Percentiles rank a stretch among this genome's conserved stretches.
Evolutionary conservation across 768 basidiomycete genomes (phyloP).

Genomic region (Suillus cothurnatus): DNA sequence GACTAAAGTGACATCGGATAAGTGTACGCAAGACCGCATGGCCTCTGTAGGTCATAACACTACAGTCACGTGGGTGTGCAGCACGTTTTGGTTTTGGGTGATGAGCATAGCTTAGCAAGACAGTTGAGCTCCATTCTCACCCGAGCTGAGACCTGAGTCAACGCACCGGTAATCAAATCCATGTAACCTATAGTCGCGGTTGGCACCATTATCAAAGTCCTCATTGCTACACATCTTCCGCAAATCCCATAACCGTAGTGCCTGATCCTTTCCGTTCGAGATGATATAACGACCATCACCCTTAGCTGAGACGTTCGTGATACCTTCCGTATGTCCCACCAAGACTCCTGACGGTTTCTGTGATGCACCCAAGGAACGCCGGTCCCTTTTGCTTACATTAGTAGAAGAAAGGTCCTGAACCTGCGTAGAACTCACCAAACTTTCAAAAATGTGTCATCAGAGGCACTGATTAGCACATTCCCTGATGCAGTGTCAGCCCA

Average conservation of each 20-base stretch:
- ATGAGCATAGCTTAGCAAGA: slow-evolving; percentile 50
- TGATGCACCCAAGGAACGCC: slow-evolving; percentile 47
- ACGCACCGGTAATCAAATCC: slow-evolving; percentile 85
- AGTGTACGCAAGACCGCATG: slow-evolving; percentile 89
- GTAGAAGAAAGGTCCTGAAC: not conserved
- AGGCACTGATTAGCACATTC: slow-evolving; percentile 93
- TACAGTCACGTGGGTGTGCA: slow-evolving; percentile 87
- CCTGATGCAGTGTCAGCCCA: slow-evolving; percentile 94
- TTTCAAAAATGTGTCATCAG: slow-evolving; percentile 93
- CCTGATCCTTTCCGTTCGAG: slow-evolving; percentile 96
- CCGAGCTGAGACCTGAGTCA: not conserved
- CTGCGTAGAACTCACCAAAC: slow-evolving; percentile 69
- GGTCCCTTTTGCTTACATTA: slow-evolving; percentile 42
- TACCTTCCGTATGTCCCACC: slow-evolving; percentile 94
- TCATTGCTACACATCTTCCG: slow-evolving; percentile 84
- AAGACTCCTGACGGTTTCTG: slow-evolving; percentile 89
- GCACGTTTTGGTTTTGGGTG: slow-evolving; percentile 64
- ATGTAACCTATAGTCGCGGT: slow-evolving; percentile 54
- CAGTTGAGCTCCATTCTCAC: slow-evolving; percentile 14
- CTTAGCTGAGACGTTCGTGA: slow-evolving; percentile 93
- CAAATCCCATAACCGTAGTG: slow-evolving; percentile 89
- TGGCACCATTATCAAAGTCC: slow-evolving; percentile 60
- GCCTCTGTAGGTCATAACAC: slow-evolving; percentile 94
- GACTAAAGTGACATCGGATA: slow-evolving; percentile 96
- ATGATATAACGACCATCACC: slow-evolving; percentile 96